Base-by-base conservation (phyloP, 306 rosid genomes). In the Cicer chorassanicum region DNA sequence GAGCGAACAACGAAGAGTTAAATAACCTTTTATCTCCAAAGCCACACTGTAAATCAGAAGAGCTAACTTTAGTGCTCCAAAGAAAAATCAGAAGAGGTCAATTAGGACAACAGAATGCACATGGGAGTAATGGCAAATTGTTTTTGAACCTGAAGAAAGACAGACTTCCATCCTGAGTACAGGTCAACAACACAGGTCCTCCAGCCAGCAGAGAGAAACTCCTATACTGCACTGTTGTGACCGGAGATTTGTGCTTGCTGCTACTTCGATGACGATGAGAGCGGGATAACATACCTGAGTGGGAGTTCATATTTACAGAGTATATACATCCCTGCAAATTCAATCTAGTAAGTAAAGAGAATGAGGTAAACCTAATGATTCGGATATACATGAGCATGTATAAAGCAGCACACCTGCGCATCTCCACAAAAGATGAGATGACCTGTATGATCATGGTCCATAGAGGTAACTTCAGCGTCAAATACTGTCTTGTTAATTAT, bases 1-100 rank as follows among this genome's bases (percentile, higher is more conserved):
- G 75, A 93, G 93, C 0, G 98, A 87, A 91, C 98, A 93, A 11
- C 98, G 91, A 64, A 93, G 94, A 71, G 98, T 91, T 89, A 93
- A 90, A 84, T 93, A 93, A 62, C 98, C 98, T 80, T 88, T 78
- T 74, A 90, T 75, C 86, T 93, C 98, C 89, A 88, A 73, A 61
- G 96, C 92, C 82, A 93, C 96, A 74, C 98, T 93, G 43, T 14
- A 80, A 76, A 10, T 81, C 55, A n/a, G n/a, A n/a, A n/a, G n/a
- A n/a, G 62, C 64, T 69, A 81, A 84, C 19, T 53, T 74, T 24
- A 80, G 83, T 66, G 46, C 70, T 61, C 72, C 14, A 16, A 38
- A 67, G 74, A 50, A 75, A 72, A 81, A 44, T 14, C 50, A 76
- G 50, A 76, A 75, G 41, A 56, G 73, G 5, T 67, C 49, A 72